A percentile compares a stretch with the other conserved stretches of the same genome.
Evolutionary conservation across 306 rosid genomes (phyloP).

Genomic region (Trichosanthes truncata): DNA sequence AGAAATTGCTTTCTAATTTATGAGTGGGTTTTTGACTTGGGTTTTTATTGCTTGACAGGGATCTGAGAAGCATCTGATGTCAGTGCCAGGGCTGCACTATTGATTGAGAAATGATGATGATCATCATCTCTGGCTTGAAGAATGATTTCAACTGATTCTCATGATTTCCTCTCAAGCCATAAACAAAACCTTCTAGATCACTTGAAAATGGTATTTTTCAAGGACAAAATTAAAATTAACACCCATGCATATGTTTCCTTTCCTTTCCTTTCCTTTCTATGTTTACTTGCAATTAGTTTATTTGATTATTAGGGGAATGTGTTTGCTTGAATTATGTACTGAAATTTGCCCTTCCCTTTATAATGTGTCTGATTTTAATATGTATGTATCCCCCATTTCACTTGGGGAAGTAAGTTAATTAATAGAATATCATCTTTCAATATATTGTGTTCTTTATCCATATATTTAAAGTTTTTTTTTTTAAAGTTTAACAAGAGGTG

Average conservation of each 20-base stretch:
- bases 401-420: not conserved
- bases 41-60: conserved; percentile 28
- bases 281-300: not conserved
- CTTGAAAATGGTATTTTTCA: conserved; percentile 1
- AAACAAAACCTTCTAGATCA: not conserved
- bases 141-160: not conserved
- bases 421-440: not conserved
- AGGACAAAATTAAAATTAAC: not conserved
- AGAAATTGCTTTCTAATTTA: no score
- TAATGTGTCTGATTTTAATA: not conserved
- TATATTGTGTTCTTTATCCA: not conserved
- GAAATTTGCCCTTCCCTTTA: not conserved
- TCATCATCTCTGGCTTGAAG: not conserved
- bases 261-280: not conserved
- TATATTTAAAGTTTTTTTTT: not conserved
- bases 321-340: not conserved
- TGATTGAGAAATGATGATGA: conserved; percentile 35
- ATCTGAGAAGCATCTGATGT: conserved; percentile 59
- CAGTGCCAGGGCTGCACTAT: conserved; percentile 48
- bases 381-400: not conserved
- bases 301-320: not conserved
- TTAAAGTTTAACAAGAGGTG: not conserved
- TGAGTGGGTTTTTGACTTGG: no score
- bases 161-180: not conserved
- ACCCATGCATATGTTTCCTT: conserved; percentile 3